These are phyloP conservation scores for Zostera marina DNA, from an alignment of 116 monocot species.

Conservation along the genomic window DNA sequence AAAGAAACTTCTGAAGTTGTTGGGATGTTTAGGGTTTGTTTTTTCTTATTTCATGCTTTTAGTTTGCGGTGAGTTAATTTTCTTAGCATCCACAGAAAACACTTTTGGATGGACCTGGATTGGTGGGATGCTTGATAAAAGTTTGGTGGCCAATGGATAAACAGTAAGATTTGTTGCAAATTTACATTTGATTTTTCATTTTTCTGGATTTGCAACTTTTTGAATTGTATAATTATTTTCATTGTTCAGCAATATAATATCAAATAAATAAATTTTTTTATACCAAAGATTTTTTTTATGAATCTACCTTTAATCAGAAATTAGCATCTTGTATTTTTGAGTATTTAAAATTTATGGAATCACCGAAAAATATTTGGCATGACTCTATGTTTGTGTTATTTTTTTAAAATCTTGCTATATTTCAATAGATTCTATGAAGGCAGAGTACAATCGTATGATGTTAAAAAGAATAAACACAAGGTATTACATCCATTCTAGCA, in stretches of 20 bases:
- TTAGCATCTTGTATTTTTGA: not conserved
- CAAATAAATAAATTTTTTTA: not conserved
- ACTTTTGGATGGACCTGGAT: constrained; percentile 14
- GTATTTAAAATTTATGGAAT: not conserved
- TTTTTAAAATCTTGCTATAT: not conserved
- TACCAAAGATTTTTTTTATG: not conserved
- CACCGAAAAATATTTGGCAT: not conserved
- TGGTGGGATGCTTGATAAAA: constrained; percentile 75
- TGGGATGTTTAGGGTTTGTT: too few species aligned
- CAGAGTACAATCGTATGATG: constrained; percentile 59
- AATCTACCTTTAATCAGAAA: not conserved
- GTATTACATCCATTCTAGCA: constrained; percentile 16
- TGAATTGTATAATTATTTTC: not conserved
- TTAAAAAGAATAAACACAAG: constrained; percentile 56
- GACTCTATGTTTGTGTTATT: not conserved
- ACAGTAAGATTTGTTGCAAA: constrained; percentile 22
- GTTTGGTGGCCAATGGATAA: constrained; percentile 99
- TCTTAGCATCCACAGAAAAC: constrained; percentile 48
- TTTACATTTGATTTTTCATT: too few species aligned
- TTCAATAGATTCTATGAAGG: constrained; percentile 77
- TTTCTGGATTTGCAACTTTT: not conserved
- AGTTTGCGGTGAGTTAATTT: not conserved
- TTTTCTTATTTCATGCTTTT: too few species aligned
- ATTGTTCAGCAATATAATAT: not conserved
- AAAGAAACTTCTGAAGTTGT: too few species aligned